Evolutionary conservation across 208 protist species (phyloP).

Genomic region (Vickermania spadyakhi): DNA sequence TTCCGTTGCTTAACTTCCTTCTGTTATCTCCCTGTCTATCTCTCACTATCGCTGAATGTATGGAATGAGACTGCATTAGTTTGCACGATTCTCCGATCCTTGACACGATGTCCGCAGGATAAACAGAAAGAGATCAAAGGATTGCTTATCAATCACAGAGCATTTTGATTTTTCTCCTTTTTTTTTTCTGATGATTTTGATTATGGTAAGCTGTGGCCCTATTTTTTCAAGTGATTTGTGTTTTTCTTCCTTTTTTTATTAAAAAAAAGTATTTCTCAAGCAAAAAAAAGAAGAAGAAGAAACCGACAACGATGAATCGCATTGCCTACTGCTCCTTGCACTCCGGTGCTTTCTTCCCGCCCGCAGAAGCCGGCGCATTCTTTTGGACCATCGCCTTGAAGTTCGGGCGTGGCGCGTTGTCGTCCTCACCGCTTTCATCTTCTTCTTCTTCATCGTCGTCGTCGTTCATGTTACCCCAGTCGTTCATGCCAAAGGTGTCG

Average conservation of each 20-base stretch:
- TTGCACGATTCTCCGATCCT: too few relatives aligned
- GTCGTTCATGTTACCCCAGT: slow-evolving; percentile 36
- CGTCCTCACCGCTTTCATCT: slow-evolving; percentile 27
- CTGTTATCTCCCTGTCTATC: too few relatives aligned
- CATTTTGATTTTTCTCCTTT: too few relatives aligned
- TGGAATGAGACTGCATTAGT: not conserved
- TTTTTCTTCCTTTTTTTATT: not conserved
- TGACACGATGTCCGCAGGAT: not conserved
- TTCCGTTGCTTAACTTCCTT: too few relatives aligned
- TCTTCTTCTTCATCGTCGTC: slow-evolving; percentile 51
- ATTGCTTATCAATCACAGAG: too few relatives aligned
- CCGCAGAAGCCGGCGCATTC: slow-evolving; percentile 7
- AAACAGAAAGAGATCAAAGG: not conserved
- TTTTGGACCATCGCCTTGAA: slow-evolving; percentile 16
- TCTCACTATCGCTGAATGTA: too few relatives aligned
- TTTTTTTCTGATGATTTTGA: too few relatives aligned
- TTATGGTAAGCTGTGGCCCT: not conserved
- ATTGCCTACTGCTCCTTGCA: slow-evolving; percentile 67
- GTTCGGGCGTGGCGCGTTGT: slow-evolving; percentile 8
- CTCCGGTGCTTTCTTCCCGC: slow-evolving; percentile 21
- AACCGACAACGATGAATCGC: not conserved
- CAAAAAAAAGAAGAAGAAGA: not conserved
- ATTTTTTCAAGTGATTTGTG: not conserved
- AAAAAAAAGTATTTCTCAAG: not conserved
- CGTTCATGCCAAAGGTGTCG: slow-evolving; percentile 19